A percentile compares a stretch with the other conserved stretches of the same genome.
Conservation (phyloP, 2,329 filamentous ascomycete species). For the Triangularia verruculosa region DNA sequence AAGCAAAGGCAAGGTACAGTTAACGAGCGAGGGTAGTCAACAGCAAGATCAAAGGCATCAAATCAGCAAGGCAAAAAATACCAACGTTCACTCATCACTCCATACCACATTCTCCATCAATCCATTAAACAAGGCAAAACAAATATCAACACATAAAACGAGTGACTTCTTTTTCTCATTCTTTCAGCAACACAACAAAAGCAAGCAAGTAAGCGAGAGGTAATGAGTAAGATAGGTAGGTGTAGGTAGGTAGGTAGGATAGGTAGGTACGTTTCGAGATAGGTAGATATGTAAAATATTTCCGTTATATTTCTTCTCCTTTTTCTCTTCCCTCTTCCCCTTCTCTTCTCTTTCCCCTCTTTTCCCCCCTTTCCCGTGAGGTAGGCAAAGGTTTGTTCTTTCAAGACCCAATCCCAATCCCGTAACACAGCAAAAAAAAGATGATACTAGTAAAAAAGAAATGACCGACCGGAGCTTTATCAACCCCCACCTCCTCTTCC, state of each 20-base stretch:
- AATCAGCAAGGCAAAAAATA: no score
- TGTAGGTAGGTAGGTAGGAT: neutral
- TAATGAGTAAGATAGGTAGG: neutral
- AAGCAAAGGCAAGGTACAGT: no score
- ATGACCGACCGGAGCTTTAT: neutral
- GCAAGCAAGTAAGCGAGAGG: neutral
- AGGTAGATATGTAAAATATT: neutral
- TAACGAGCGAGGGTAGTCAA: no score
- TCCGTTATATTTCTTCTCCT: neutral
- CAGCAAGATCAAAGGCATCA: no score
- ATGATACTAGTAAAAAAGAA: neutral
- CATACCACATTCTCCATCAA: neutral
- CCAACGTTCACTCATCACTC: neutral
- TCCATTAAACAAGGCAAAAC: neutral
- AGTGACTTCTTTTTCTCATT: neutral
- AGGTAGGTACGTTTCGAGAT: neutral
- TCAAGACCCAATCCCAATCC: neutral
- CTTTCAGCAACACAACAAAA: neutral
- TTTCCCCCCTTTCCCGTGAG: neutral
- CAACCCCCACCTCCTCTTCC: neutral
- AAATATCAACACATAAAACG: neutral
- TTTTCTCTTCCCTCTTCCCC: neutral
- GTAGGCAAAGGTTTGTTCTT: neutral
- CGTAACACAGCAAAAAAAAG: neutral
- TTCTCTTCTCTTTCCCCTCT: neutral